A percentile compares a stretch with the other conserved stretches of the same genome.
Conservation (phyloP, 352 stramenopile genomes). For the Phytophthora agathidicida region DNA sequence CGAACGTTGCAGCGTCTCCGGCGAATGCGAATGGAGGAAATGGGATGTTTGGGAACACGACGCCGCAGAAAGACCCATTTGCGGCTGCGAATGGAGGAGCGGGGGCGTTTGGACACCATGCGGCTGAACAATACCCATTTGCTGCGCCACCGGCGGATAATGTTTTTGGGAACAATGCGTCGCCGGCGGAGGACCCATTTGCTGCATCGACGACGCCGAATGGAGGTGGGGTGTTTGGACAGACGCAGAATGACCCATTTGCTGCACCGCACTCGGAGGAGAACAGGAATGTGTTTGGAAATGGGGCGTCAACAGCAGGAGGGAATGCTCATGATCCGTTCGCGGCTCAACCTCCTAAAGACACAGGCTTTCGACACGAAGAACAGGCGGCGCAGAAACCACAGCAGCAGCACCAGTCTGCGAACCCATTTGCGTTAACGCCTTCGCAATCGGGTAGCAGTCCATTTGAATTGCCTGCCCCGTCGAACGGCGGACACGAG, state of each 20-base stretch:
- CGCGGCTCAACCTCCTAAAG: conserved; percentile 7
- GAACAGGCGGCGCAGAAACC: conserved; percentile 7
- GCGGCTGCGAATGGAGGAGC: conserved; percentile 2
- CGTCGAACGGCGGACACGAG: conserved; percentile 13
- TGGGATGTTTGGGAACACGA: background rate
- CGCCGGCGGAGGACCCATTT: conserved; percentile 11
- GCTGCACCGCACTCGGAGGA: conserved; percentile 3
- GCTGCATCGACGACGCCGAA: conserved; percentile 10
- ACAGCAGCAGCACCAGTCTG: conserved; percentile 6
- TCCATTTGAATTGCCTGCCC: conserved; percentile 21
- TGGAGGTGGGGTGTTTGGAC: background rate
- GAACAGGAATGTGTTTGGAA: conserved; percentile 21
- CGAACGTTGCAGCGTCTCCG: conserved; percentile 7
- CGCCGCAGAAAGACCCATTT: conserved; percentile 11
- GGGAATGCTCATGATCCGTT: conserved; percentile 21
- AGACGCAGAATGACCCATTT: conserved; percentile 12
- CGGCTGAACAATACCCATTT: conserved; percentile 12
- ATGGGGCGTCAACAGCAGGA: background rate
- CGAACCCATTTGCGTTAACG: conserved; percentile 18
- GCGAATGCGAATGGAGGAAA: conserved; percentile 8
- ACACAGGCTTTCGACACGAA: conserved; percentile 1
- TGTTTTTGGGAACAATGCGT: background rate
- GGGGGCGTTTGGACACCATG: background rate
- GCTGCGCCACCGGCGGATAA: conserved; percentile 1
- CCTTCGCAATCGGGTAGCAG: conserved; percentile 17